These are phyloP conservation scores for Penicillium flavigenum DNA, from an alignment of 495 filamentous ascomycete genomes.

Conservation along the genomic window DNA sequence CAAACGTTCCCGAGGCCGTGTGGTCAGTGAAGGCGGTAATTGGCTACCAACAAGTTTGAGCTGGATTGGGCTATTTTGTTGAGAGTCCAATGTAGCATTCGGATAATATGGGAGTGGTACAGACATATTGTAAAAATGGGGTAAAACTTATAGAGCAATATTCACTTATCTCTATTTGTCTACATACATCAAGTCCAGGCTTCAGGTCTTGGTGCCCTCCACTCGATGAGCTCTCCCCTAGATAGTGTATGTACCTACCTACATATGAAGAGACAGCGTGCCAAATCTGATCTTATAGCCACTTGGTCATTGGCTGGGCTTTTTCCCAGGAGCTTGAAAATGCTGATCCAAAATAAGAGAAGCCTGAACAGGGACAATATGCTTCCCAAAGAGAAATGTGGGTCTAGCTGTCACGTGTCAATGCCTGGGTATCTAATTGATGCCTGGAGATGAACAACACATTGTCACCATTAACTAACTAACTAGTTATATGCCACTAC, in stretches of 20 bases:
- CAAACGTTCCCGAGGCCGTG: neutral
- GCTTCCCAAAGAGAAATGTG: neutral
- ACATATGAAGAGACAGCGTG: too few species aligned
- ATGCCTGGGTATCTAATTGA: neutral
- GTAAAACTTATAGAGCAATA: neutral
- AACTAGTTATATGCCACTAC: too few species aligned
- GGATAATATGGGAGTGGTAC: neutral
- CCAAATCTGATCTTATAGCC: too few species aligned
- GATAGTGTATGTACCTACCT: too few species aligned
- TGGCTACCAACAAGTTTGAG: constrained; percentile 2
- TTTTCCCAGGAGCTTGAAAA: neutral
- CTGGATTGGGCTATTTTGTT: neutral
- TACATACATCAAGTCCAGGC: neutral
- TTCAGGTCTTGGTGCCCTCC: neutral
- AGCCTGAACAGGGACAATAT: neutral
- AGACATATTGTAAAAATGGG: neutral
- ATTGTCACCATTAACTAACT: too few species aligned
- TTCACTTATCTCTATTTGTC: neutral
- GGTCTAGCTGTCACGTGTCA: neutral
- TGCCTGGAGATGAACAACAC: too few species aligned
- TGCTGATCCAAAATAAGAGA: neutral
- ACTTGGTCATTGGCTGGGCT: too few species aligned
- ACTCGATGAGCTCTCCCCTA: neutral
- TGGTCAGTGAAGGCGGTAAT: neutral
- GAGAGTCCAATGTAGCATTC: neutral